Evolutionary conservation across 2,329 filamentous ascomycete genomes (phyloP).

Genomic region (Colletotrichum brevisporum): DNA sequence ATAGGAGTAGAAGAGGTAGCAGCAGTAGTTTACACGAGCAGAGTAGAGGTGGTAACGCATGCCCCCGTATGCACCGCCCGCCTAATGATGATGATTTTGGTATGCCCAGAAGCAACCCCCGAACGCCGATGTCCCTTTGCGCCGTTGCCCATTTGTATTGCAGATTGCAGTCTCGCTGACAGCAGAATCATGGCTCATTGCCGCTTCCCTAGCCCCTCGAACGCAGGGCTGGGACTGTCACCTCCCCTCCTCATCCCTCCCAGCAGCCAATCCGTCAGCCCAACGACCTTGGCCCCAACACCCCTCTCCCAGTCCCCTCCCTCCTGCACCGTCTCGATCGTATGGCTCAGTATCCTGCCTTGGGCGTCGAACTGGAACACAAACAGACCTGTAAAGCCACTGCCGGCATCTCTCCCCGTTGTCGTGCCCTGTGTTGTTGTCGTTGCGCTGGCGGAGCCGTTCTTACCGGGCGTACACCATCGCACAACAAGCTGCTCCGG

Average conservation of each 20-base stretch:
- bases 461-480: conserved; percentile 79
- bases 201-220: conserved; percentile 28
- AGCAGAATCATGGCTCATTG: neutral
- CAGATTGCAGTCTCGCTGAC: neutral
- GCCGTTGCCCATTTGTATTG: conserved; percentile 1
- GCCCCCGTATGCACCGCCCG: conserved; percentile 24
- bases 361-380: conserved; percentile 95
- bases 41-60: conserved; percentile 21
- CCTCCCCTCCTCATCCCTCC: conserved; percentile 73
- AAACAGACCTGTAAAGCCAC: conserved; percentile 91
- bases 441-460: conserved; percentile 45
- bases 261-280: conserved; percentile 93
- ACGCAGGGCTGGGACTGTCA: conserved; percentile 44
- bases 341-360: conserved; percentile 87
- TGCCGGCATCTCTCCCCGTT: conserved; percentile 66
- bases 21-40: conserved; percentile 34
- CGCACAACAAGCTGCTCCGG: conserved; percentile 90
- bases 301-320: conserved; percentile 86
- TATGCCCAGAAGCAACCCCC: conserved; percentile 18
- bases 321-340: conserved; percentile 93
- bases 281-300: conserved; percentile 86
- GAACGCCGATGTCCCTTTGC: conserved; percentile 30
- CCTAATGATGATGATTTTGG: conserved; percentile 29
- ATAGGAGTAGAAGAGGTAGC: no score
- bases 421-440: conserved; percentile 58